Base-by-base conservation (phyloP, 306 rosid species). In the Sindora glabra region DNA sequence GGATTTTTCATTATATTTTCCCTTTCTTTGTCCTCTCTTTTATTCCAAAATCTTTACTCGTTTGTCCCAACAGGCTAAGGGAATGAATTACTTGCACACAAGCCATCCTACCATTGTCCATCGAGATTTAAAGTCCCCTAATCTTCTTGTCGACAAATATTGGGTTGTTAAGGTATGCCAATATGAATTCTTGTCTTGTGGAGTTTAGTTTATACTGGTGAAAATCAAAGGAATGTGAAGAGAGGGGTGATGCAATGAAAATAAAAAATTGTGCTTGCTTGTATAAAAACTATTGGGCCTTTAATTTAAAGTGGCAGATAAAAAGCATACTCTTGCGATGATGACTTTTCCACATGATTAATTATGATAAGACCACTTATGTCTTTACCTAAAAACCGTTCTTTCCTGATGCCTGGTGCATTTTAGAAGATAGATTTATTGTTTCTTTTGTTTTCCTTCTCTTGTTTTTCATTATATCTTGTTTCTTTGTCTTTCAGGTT, bases 21-120 rank as follows among this genome's bases (percentile, higher is more conserved):
- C n/a, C n/a, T 53, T 45, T 56, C 38, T 12, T n/a, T 45, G 33
- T 14, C 50, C 56, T 33, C 23, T 68, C 21, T 60, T 50, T 71
- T 59, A 57, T 56, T 55, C 51, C 15, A n/a, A 36, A 73, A 32
- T 48, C 4, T 70, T 72, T 65, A 69, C 40, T 51, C n/a, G n/a
- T n/a, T n/a, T 34, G 25, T 50, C 23, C 65, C 42, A 17, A 56
- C 84, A 94, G 99, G 97, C 95, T 42, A 94, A 86, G 73, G 99
- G 99, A 82, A 94, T 94, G 99, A 94, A 94, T 83, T 94, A 94
- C 86, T 82, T 94, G 83, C 99, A 94, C 70, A 86, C 97, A 10
- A 80, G 99, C 82, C 81, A 94, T 70, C 99, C 99, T 65, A 83
- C 90, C 26, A 80, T 94, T 79, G 99, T 94, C 50, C 99, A 94